These are phyloP conservation scores for Penicillium sp. DNA, from an alignment of 2,329 filamentous ascomycete genomes.

Conservation along the genomic window DNA sequence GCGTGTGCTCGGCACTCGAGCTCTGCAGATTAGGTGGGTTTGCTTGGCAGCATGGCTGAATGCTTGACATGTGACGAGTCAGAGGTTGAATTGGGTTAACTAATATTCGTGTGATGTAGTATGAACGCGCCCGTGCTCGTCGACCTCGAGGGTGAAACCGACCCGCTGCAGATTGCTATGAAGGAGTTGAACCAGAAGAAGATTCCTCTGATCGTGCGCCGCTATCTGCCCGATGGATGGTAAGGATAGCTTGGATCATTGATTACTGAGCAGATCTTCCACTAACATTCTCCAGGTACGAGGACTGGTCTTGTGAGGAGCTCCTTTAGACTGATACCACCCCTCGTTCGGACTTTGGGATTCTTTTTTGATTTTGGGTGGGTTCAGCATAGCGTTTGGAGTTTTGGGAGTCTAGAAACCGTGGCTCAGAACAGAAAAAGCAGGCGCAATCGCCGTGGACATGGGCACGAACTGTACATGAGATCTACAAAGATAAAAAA, in stretches of 20 bases:
- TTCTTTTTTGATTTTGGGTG: conserved; percentile 26
- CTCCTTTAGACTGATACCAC: conserved; percentile 57
- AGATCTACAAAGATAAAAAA: conserved; percentile 23
- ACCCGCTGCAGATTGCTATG: conserved; percentile 94
- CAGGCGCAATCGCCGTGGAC: conserved; percentile 13
- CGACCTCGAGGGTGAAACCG: conserved; percentile 95
- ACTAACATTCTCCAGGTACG: conserved; percentile 64
- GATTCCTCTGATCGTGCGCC: conserved; percentile 90
- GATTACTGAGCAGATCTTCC: conserved; percentile 7
- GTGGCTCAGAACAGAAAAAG: conserved; percentile 23
- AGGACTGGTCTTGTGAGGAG: conserved; percentile 99
- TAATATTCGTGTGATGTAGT: conserved; percentile 51
- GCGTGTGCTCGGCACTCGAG: conserved; percentile 87
- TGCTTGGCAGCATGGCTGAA: conserved; percentile 52
- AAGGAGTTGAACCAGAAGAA: conserved; percentile 99
- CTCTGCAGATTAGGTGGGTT: conserved; percentile 87
- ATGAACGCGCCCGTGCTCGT: conserved; percentile 98
- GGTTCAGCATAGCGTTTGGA: conserved; percentile 45
- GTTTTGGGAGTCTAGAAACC: conserved; percentile 38
- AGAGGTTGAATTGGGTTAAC: neutral
- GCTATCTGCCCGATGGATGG: conserved; percentile 96
- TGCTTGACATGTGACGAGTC: neutral
- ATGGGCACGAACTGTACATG: conserved; percentile 24
- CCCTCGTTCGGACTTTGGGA: conserved; percentile 19
- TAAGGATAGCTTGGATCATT: conserved; percentile 52